Percentiles rank a stretch among this genome's conserved stretches.
phyloP scores from a whole-genome alignment of 257 asterid species.

The Ilex aquifolium region DNA sequence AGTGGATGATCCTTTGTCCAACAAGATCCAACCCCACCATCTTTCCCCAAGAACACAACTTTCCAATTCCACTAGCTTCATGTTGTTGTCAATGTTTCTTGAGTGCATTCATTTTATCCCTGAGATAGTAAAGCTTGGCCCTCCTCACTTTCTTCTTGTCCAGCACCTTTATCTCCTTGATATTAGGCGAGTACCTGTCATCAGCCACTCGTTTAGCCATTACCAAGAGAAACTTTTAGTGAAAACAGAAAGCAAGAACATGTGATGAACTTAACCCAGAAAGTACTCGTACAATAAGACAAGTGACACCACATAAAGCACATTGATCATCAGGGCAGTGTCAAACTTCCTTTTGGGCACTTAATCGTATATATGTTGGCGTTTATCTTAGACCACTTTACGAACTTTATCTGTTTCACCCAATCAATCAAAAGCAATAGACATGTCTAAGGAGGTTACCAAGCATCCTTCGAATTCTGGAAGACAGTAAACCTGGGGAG shows the following conservation, averaged over 20 bases:
- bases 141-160: conserved; percentile 95
- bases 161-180: conserved; percentile 88
- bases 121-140: conserved; percentile 94
- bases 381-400: too few relatives aligned
- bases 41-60: background rate
- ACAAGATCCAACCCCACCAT: background rate
- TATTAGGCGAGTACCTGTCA: conserved; percentile 89
- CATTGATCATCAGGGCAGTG: too few relatives aligned
- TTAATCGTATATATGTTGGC: too few relatives aligned
- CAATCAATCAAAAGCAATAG: too few relatives aligned
- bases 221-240: background rate
- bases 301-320: too few relatives aligned
- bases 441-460: too few relatives aligned
- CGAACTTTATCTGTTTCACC: too few relatives aligned
- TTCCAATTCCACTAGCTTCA: conserved; percentile 23
- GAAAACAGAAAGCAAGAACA: background rate
- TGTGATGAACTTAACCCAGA: too few relatives aligned
- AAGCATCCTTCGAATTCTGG: too few relatives aligned
- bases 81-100: conserved; percentile 44
- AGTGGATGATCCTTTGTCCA: background rate
- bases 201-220: conserved; percentile 22
- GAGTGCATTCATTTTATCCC: conserved; percentile 87
- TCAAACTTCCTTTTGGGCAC: too few relatives aligned
- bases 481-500: too few relatives aligned
- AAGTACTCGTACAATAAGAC: too few relatives aligned